These are phyloP conservation scores for Phytophthora ohioensis DNA, from an alignment of 352 stramenopile genomes.

Conservation along the genomic window DNA sequence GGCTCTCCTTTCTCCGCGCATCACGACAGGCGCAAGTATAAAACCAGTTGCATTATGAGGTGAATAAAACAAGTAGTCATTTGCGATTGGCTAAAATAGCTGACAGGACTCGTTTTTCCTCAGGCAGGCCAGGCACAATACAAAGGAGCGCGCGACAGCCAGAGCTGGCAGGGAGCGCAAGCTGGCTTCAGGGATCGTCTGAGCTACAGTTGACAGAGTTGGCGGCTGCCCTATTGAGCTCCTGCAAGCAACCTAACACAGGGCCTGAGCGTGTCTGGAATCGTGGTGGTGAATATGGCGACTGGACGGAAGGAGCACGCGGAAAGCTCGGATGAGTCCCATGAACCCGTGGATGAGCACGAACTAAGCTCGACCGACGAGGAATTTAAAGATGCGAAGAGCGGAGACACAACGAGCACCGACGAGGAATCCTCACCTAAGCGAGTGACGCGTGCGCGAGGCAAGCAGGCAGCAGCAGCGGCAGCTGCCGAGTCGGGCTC, in stretches of 20 bases:
- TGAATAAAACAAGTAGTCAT: slow-evolving; percentile 25
- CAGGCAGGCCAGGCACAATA: slow-evolving; percentile 22
- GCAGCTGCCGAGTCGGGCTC: slow-evolving; percentile 21
- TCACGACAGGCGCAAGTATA: not conserved
- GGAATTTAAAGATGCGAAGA: slow-evolving; percentile 29
- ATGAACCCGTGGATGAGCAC: slow-evolving; percentile 2
- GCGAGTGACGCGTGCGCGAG: slow-evolving; percentile 31
- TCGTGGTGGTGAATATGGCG: slow-evolving; percentile 22
- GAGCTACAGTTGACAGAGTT: not conserved
- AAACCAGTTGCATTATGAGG: slow-evolving; percentile 22
- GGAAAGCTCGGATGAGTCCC: slow-evolving; percentile 21
- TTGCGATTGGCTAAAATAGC: slow-evolving; percentile 35
- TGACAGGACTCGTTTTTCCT: slow-evolving; percentile 21
- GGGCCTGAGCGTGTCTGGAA: not conserved
- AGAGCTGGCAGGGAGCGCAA: slow-evolving; percentile 18
- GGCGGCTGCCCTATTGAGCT: not conserved
- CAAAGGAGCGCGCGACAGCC: slow-evolving; percentile 32
- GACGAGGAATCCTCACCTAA: slow-evolving; percentile 34
- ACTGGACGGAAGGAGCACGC: slow-evolving; percentile 10
- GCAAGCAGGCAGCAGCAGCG: slow-evolving; percentile 8
- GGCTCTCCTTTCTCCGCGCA: slow-evolving; percentile 9
- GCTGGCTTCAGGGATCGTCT: slow-evolving; percentile 3
- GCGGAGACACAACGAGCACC: slow-evolving; percentile 33
- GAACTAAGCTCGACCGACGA: slow-evolving; percentile 13
- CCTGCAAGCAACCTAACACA: not conserved